A percentile compares a stretch with the other conserved stretches of the same genome.
phyloP scores from a whole-genome alignment of 352 stramenopile species.

The Peronospora destructor region DNA sequence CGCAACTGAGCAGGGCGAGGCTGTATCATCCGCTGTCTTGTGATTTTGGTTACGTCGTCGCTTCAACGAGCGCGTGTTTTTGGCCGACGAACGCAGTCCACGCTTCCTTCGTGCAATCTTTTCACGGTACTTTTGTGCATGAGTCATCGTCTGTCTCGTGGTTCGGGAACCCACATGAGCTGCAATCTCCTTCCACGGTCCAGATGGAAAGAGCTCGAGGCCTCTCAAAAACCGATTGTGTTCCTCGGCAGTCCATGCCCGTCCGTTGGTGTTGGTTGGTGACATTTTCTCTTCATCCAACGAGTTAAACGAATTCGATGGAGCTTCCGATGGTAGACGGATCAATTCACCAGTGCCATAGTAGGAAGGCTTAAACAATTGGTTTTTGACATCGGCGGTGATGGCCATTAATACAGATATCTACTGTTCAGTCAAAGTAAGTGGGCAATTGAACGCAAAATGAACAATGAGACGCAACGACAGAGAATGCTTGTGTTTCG shows the following conservation, averaged over 20 bases:
- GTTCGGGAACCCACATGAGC: constrained; percentile 46
- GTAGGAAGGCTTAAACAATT: constrained; percentile 31
- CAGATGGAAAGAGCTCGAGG: constrained; percentile 52
- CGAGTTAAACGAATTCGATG: constrained; percentile 5
- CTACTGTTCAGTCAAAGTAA: no score
- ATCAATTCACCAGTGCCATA: constrained; percentile 27
- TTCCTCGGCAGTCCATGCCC: constrained; percentile 38
- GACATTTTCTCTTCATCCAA: constrained; percentile 17
- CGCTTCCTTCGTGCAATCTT: constrained; percentile 48
- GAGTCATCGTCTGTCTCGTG: constrained; percentile 51
- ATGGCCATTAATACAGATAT: constrained; percentile 28
- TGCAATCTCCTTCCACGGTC: constrained; percentile 60
- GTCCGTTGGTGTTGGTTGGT: constrained; percentile 25
- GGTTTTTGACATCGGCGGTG: constrained; percentile 41
- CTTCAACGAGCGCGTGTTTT: constrained; percentile 24
- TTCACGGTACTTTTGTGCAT: constrained; percentile 55
- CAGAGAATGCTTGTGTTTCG: constrained; percentile 1
- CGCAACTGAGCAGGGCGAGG: constrained; percentile 23
- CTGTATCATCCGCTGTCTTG: constrained; percentile 1
- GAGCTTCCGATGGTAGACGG: constrained; percentile 23
- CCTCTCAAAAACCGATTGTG: constrained; percentile 56
- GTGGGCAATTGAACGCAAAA: constrained; percentile 15
- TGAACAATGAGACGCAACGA: constrained; percentile 18
- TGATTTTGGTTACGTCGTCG: constrained; percentile 19
- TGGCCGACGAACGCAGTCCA: constrained; percentile 31